Evolutionary conservation across 2,329 filamentous ascomycete genomes (phyloP).

Genomic region (Calonectria henricotiae): DNA sequence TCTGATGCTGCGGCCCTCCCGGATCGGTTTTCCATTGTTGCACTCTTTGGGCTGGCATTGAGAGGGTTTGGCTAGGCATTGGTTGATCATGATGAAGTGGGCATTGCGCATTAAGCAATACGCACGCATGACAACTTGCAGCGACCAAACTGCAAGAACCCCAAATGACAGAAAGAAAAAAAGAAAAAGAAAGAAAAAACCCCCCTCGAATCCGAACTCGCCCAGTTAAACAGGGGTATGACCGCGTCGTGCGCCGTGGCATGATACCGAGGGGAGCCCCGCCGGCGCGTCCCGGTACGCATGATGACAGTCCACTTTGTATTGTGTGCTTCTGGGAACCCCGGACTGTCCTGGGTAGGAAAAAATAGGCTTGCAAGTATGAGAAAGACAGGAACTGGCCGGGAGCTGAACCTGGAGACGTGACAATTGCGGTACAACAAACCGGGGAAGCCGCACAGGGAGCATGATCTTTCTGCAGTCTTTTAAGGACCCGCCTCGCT

Average conservation of each 20-base stretch:
- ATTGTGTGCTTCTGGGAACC: conserved; percentile 30
- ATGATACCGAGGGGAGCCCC: conserved; percentile 47
- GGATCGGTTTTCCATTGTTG: conserved; percentile 19
- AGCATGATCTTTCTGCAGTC: conserved; percentile 17
- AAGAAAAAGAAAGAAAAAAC: neutral
- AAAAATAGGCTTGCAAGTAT: conserved; percentile 17
- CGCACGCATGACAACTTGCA: conserved; percentile 1
- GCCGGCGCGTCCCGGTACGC: conserved; percentile 51
- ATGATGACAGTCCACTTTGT: conserved; percentile 53
- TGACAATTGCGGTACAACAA: conserved; percentile 25
- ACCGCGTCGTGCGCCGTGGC: conserved; percentile 45
- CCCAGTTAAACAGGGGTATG: conserved; percentile 31
- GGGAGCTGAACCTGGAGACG: conserved; percentile 19
- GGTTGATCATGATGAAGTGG: conserved; percentile 21
- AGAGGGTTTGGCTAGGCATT: conserved; percentile 9
- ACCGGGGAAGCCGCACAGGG: conserved; percentile 34
- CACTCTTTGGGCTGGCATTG: conserved; percentile 24
- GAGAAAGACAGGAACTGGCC: conserved; percentile 15
- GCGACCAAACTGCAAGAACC: conserved; percentile 21
- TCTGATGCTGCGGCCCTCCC: conserved; percentile 23
- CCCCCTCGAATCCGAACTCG: conserved; percentile 12
- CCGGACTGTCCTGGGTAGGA: conserved; percentile 22
- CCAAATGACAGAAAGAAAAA: conserved; percentile 13
- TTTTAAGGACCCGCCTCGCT: conserved; percentile 50
- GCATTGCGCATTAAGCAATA: conserved; percentile 20